Evolutionary conservation across 2,329 filamentous ascomycete genomes (phyloP), one percentile per base, ranked within the genome.

Genomic region (Sordariomycetes sp.): DNA sequence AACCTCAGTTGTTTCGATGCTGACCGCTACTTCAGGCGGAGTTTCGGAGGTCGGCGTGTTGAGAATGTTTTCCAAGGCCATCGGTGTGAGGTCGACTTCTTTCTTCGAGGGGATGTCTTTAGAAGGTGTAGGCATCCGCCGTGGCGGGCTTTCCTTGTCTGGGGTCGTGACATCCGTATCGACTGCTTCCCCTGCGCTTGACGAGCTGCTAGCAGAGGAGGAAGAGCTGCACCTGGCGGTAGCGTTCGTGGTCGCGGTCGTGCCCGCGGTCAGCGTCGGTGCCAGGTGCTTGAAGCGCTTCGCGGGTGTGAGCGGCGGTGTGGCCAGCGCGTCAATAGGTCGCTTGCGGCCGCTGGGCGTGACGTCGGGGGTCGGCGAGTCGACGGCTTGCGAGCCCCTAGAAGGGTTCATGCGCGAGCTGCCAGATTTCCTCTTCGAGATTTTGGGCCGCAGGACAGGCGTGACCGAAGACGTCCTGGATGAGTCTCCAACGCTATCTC

Each of bases 401-500:
- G 51, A 54, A 14, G 53, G 53, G 10, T 45, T 46, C 4, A 58
- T 48, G 16, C 55, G 43, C 4, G 50, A 49, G 6, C 44, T 51
- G 42, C 25, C 7, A 15, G 20, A 23, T 27, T 59, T 59, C 4
- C 54, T 46, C 34, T 53, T 41, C 6, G 49, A 45, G 16, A 76
- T 53, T 11, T 64, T 64, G 2, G 70, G 70, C 10, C 72, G 63
- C 20, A 75, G 65, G 19, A 71, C 67, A 2, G 73, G 73, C 0
- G 66, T 71, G 18, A 70, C 64, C 0, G 75, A 79, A 3, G 73
- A 65, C 5, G 71, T 73, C 39, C 75, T 61, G 14, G 75, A 79
- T 6, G 62, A 62, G 28, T 60, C 56, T n/a, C 33, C 60, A 33
- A 65, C 54, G 41, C 66, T 68, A 25, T 69, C 68, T 19, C 70